Evolutionary conservation across 192 early-diverging fungal species (phyloP).

Genomic region (Backusella circina): DNA sequence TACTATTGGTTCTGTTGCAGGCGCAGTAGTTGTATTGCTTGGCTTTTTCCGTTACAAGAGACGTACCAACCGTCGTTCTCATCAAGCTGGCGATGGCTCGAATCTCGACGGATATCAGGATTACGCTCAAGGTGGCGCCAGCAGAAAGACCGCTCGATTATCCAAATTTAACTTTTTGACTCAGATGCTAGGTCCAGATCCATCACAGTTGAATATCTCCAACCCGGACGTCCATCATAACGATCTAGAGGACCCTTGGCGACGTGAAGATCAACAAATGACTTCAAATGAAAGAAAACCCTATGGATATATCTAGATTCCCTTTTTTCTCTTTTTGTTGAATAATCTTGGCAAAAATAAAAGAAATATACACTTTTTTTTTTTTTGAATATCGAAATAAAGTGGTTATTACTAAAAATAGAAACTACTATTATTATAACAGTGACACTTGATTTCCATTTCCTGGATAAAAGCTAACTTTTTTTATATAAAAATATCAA

Average conservation of each 20-base stretch:
- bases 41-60: background rate
- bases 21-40: background rate
- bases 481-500: background rate
- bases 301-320: background rate
- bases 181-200: constrained; percentile 1
- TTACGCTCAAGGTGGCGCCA: background rate
- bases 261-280: background rate
- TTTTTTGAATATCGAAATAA: background rate
- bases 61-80: background rate
- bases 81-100: background rate
- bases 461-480: background rate
- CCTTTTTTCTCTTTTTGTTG: background rate
- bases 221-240: background rate
- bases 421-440: background rate
- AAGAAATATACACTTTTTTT: background rate
- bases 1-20: constrained; percentile 12
- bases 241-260: background rate
- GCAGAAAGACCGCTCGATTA: constrained; percentile 5
- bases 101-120: background rate
- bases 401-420: background rate
- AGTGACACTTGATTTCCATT: background rate
- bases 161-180: constrained; percentile 18
- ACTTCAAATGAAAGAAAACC: background rate
- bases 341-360: background rate
- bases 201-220: background rate